Percentiles rank a stretch among this genome's conserved stretches.
Conservation (phyloP, 495 filamentous ascomycete species). For the Pseudoneurospora amorphoporcata region DNA sequence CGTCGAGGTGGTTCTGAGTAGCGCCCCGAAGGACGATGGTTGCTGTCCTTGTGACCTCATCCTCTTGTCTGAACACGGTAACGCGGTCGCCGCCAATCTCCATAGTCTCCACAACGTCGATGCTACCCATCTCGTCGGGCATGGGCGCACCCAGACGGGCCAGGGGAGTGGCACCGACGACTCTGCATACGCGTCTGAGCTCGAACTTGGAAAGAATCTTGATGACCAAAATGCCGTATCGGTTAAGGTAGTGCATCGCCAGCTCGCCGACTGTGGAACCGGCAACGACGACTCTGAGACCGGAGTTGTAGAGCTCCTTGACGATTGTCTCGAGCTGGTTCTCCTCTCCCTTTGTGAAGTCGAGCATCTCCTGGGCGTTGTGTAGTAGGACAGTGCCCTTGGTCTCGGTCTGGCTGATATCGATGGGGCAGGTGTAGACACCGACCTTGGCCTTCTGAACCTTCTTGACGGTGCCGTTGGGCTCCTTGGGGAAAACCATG, state of each 20-base stretch:
- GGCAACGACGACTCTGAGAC: conserved; percentile 81
- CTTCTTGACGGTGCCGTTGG: conserved; percentile 82
- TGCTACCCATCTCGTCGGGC: conserved; percentile 96
- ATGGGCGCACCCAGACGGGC: conserved; percentile 94
- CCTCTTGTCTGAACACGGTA: conserved; percentile 96
- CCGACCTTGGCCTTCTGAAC: conserved; percentile 88
- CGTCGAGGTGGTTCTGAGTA: conserved; percentile 95
- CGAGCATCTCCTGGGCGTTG: conserved; percentile 96
- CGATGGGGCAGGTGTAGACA: conserved; percentile 93
- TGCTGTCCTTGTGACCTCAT: conserved; percentile 81
- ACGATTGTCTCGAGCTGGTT: conserved; percentile 77
- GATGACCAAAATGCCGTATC: conserved; percentile 89
- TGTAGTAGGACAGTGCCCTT: conserved; percentile 99
- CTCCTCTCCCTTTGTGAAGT: conserved; percentile 97
- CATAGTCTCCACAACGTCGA: conserved; percentile 93
- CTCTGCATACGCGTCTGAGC: conserved; percentile 82
- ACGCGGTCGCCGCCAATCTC: conserved; percentile 99
- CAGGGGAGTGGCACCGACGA: conserved; percentile 91
- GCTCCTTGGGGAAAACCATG: conserved; percentile 95
- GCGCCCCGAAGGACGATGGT: conserved; percentile 93
- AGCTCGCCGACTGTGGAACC: conserved; percentile 90
- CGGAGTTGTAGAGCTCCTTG: conserved; percentile 92
- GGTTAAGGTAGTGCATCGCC: conserved; percentile 94
- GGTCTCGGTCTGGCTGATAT: conserved; percentile 93
- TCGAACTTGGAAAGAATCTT: conserved; percentile 99